A percentile compares a stretch with the other conserved stretches of the same genome.
phyloP scores from a whole-genome alignment of 345 rosid genomes.

The Lumnitzera racemosa region DNA sequence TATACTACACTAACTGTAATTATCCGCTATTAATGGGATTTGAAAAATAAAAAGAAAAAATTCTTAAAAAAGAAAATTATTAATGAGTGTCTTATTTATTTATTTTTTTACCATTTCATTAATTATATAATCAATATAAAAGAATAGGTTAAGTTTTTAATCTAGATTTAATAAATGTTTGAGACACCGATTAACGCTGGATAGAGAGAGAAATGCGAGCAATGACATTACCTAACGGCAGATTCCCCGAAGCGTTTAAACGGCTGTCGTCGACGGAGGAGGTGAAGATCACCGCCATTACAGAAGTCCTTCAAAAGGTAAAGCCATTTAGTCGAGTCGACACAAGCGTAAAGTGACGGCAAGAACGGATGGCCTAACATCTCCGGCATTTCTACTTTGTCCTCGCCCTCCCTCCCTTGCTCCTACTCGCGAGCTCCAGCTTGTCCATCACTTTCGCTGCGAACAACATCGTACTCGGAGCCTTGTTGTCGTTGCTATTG shows the following conservation, averaged over 20 bases:
- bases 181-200: too few species aligned
- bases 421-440: slow-evolving; percentile 68
- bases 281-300: slow-evolving; percentile 96
- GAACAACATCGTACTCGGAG: slow-evolving; percentile 12
- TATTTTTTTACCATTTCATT: too few species aligned
- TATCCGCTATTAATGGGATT: too few species aligned
- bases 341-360: slow-evolving; percentile 64
- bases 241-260: slow-evolving; percentile 70
- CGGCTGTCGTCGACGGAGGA: slow-evolving; percentile 82
- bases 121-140: too few species aligned
- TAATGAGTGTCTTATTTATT: too few species aligned
- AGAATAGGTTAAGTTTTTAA: too few species aligned
- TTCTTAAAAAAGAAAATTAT: too few species aligned
- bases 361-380: slow-evolving; percentile 82
- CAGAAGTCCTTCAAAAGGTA: slow-evolving; percentile 90
- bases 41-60: too few species aligned
- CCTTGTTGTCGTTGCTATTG: neutral
- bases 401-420: slow-evolving; percentile 78
- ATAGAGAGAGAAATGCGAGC: neutral
- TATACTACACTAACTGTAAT: too few species aligned
- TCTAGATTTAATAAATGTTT: too few species aligned
- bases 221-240: slow-evolving; percentile 66
- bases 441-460: slow-evolving; percentile 95
- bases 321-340: slow-evolving; percentile 75
- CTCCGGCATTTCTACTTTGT: slow-evolving; percentile 73